Evolutionary conservation across 148 eudicot genomes (phyloP).

Genomic region (Chenopodium album): DNA sequence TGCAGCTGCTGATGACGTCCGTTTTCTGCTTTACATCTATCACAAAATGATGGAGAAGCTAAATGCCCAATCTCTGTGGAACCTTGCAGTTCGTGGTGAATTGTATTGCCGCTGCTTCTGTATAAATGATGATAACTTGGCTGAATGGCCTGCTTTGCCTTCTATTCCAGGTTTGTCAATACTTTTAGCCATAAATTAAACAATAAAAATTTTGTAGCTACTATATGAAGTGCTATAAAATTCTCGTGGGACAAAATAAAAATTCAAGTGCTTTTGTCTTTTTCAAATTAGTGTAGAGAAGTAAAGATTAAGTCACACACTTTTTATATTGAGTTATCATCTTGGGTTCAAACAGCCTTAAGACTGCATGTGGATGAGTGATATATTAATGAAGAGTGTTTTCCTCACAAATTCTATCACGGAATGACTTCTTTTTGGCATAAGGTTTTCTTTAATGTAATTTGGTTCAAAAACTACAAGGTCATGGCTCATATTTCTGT

Average conservation of each 20-base stretch:
- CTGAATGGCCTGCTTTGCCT: slow-evolving; percentile 88
- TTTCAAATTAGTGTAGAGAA: too few relatives aligned
- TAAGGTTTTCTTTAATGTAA: background rate
- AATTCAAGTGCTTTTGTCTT: background rate
- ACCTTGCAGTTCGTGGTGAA: slow-evolving; percentile 84
- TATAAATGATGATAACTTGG: slow-evolving; percentile 43
- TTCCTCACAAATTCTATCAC: background rate
- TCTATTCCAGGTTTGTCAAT: slow-evolving; percentile 65
- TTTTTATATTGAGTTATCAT: background rate
- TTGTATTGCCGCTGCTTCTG: slow-evolving; percentile 96
- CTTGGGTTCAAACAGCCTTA: background rate
- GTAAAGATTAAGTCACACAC: too few relatives aligned
- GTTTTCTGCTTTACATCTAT: slow-evolving; percentile 76
- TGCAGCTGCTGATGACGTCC: slow-evolving; percentile 96
- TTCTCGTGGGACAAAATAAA: background rate
- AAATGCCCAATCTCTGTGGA: slow-evolving; percentile 67
- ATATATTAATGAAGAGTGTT: background rate
- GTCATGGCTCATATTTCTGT: background rate
- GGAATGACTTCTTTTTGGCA: background rate
- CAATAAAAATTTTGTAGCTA: background rate
- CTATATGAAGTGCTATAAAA: background rate
- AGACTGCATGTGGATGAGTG: background rate
- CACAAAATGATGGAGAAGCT: slow-evolving; percentile 84
- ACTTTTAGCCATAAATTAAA: background rate
- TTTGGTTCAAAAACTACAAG: background rate